Evolutionary conservation across 2,329 filamentous ascomycete species (phyloP), one percentile per base, ranked within the genome.

Genomic region (Sporothrix brasiliensis): DNA sequence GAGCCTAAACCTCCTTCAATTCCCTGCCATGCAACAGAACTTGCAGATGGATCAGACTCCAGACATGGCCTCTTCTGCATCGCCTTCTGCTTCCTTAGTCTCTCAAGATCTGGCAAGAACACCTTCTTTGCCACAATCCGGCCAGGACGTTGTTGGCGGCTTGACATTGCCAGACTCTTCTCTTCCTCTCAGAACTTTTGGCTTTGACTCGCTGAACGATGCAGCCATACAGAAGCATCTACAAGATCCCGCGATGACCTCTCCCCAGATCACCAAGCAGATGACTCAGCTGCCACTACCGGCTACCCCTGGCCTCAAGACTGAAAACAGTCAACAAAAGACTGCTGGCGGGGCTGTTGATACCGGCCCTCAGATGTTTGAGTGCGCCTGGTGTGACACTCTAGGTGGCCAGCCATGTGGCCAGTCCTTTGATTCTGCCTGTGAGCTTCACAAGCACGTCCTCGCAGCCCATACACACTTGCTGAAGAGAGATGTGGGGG

Each of bases 371-470:
- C 53, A 67, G 21, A 52, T 60, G 19, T 67, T 53, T 56, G 65
- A 72, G 67, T 80, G 78, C 69, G 70, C 77, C 24, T 80, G 78
- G 78, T 76, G 76, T 21, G 74, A 77, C 11, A 69, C 73, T 11
- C 67, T 71, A 4, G 72, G 72, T 27, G 56, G 71, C 7, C 50
- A 63, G 5, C 73, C 77, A 9, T 80, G 78, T 63, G 74, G 75
- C 19, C 73, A 74, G 39, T 75, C 75, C 0, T 86, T 85, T 72
- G 75, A 77, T 1, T 78, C 81, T 34, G 80, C 85, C 19, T 81
- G 84, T 61, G 81, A 83, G 4, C 80, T 90, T 47, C 87, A 89
- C 74, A 78, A 80, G 24, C 88, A 90, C 75, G 83, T 87, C 71
- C 84, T 84, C 27, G 76, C 81, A 13, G 77, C 77, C 1, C 88